Evolutionary conservation across 75 land plant genomes (phyloP).

Genomic region (Sequoia sempervirens): DNA sequence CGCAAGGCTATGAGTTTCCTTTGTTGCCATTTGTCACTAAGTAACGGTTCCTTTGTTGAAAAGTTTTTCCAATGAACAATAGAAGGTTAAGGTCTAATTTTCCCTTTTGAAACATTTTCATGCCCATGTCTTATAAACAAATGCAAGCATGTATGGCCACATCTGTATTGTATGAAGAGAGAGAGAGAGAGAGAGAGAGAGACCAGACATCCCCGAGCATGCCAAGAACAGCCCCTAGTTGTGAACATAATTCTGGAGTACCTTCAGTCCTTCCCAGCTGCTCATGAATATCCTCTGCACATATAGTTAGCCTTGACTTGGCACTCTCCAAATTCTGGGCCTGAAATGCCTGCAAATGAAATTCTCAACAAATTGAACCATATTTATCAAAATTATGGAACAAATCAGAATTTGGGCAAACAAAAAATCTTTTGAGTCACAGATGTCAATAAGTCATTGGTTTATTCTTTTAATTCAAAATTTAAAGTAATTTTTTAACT

Average conservation of each 20-base stretch:
- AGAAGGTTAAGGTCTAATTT: not conserved
- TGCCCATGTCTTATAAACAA: not conserved
- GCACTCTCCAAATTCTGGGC: constrained; percentile 94
- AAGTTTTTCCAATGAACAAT: not conserved
- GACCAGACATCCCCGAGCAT: constrained; percentile 95
- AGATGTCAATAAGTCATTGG: constrained; percentile 1
- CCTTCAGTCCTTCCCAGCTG: constrained; percentile 52
- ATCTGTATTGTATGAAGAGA: not conserved
- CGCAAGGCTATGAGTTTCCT: not conserved
- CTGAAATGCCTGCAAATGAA: constrained; percentile 67
- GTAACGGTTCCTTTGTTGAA: not conserved
- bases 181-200: constrained; percentile 22
- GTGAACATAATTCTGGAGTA: constrained; percentile 70
- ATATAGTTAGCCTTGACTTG: constrained; percentile 70
- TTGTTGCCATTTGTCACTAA: not conserved
- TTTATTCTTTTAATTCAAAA: not conserved
- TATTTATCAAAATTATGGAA: not conserved
- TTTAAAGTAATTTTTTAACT: not conserved
- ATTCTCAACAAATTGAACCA: not conserved
- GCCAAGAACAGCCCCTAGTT: constrained; percentile 94
- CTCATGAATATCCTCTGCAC: constrained; percentile 74
- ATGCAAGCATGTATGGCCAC: not conserved
- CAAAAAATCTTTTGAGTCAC: not conserved
- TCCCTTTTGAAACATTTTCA: not conserved
- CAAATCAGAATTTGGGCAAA: not conserved